Base-by-base conservation (phyloP, 805 yeast species). In the Starmerella khaoyaiensis region DNA sequence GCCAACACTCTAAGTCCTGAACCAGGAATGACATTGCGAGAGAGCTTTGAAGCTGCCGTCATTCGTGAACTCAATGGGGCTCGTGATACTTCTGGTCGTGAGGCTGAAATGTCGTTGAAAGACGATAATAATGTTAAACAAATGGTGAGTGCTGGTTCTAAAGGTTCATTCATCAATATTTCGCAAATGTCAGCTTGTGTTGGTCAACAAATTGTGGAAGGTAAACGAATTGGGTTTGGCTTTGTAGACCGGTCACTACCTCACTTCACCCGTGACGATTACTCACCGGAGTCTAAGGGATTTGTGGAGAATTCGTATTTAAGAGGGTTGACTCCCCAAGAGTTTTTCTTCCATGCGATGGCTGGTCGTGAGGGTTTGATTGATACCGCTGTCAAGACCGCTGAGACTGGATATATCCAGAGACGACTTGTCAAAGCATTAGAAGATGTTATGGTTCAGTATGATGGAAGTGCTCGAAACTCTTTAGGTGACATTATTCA, bases 121-220 rank as follows among this genome's bases (percentile, higher is more conserved):
- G 94, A 86, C 54, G 68, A 79, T 49, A 90, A 90, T 58, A 87
- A 87, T 55, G 99, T 90, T 49, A 90, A 90, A 59, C 99, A 90
- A 68, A 90, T 90, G 99, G 98, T 90, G 35, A 79, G 87, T 48
- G 90, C 98, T 11, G 99, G 99, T 55, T 90, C 99, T 22, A 90
- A 90, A 64, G 99, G 99, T 69, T 90, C 98, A 12, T 90, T 87
- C 61, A 90, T 90, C 61, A 90, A 90, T 60, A 90, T 90, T 59
- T 93, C 99, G 18, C 97, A 86, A 65, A 90, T 90, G 98, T 84
- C 96, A 28, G 98, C 98, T 9, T 90, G 98, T 79, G 98, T 90
- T 21, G 98, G 98, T 53, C 99, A 90, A 63, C 99, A 90, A 60
- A 90, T 93, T 63, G 98, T 90, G 31, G 98, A 90, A 66, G 99